phyloP scores from a whole-genome alignment of 306 rosid species.

The Castanospermum australe region DNA sequence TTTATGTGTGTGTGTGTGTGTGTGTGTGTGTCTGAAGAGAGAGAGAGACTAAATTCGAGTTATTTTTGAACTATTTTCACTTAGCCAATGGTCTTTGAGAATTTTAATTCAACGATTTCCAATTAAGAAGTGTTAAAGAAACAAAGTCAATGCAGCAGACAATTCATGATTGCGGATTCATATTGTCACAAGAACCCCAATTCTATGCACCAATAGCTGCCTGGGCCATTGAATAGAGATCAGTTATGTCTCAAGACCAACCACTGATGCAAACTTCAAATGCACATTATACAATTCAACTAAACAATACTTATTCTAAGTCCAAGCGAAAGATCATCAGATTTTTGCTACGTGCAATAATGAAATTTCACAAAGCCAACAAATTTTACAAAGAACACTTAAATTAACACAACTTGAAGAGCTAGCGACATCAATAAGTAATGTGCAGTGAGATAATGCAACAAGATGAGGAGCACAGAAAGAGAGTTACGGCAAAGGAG shows the following conservation, averaged over 20 bases:
- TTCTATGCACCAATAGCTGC: neutral
- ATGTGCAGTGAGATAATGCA: constrained; percentile 54
- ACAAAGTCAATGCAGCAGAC: neutral
- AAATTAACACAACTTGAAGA: constrained; percentile 26
- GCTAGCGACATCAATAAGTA: constrained; percentile 19
- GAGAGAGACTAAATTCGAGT: neutral
- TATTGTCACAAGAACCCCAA: neutral
- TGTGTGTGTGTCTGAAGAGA: neutral
- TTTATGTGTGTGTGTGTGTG: neutral
- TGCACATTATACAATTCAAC: constrained; percentile 38
- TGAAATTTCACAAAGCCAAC: constrained; percentile 30
- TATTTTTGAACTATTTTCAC: neutral
- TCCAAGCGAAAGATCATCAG: constrained; percentile 27
- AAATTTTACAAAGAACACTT: constrained; percentile 53
- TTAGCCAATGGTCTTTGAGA: neutral
- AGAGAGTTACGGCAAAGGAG: constrained; percentile 9
- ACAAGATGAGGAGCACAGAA: constrained; percentile 19
- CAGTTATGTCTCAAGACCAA: neutral
- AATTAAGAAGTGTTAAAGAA: neutral
- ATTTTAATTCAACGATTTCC: neutral
- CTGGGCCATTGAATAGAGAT: neutral
- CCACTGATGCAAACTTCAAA: constrained; percentile 16
- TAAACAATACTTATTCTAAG: constrained; percentile 33
- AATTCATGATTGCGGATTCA: constrained; percentile 13
- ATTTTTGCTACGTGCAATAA: constrained; percentile 25